These are phyloP conservation scores for Monilinia polystroma DNA, from an alignment of 2,329 filamentous ascomycete genomes.

Conservation along the genomic window DNA sequence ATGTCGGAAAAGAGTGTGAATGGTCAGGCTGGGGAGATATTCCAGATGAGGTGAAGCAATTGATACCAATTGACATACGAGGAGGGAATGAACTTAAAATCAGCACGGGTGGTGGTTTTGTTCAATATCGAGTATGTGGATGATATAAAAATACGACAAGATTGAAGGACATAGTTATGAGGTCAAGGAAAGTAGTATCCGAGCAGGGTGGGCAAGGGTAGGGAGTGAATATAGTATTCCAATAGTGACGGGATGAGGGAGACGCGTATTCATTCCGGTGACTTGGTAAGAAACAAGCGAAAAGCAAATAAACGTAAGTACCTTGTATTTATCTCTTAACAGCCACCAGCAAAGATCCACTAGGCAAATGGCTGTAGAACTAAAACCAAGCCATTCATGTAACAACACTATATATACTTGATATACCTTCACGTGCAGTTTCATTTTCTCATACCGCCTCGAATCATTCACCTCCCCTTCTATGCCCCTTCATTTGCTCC, in stretches of 20 bases:
- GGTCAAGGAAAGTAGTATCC: neutral
- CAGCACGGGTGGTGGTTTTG: neutral
- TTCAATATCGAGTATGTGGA: neutral
- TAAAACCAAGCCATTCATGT: no score
- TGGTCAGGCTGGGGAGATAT: neutral
- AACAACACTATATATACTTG: neutral
- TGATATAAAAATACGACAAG: neutral
- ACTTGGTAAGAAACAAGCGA: neutral
- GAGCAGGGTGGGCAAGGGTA: neutral
- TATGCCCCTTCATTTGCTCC: neutral
- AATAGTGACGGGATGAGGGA: neutral
- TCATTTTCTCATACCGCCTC: neutral
- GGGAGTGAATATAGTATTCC: neutral
- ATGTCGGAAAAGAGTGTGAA: neutral
- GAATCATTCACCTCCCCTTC: neutral
- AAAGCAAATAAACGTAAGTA: neutral
- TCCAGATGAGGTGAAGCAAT: neutral
- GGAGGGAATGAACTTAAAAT: conserved; percentile 3
- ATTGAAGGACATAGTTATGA: neutral
- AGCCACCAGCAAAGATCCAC: no score
- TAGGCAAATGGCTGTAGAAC: no score
- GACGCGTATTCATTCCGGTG: neutral
- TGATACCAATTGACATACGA: neutral
- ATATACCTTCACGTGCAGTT: neutral
- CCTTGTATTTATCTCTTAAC: no score